Conservation (phyloP, 495 filamentous ascomycete genomes). For the Aspergillus avenaceus region DNA sequence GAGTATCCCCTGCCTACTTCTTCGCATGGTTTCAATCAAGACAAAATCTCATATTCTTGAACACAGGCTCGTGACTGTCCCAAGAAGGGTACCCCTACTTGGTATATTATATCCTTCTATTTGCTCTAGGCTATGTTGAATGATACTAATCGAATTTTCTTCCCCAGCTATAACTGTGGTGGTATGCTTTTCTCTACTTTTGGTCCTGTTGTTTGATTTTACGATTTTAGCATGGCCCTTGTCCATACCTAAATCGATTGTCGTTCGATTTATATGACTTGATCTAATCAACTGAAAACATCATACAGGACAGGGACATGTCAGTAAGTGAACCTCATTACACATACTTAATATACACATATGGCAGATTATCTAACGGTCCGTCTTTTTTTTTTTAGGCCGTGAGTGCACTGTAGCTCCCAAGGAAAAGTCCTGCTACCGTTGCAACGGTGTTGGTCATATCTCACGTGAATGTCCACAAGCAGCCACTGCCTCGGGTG, state of each 20-base stretch:
- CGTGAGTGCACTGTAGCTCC: slow-evolving; percentile 86
- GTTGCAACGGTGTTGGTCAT: slow-evolving; percentile 83
- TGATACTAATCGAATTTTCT: slow-evolving; percentile 15
- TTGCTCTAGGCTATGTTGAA: not conserved
- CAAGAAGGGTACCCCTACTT: slow-evolving; percentile 87
- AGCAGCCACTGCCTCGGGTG: slow-evolving; percentile 47
- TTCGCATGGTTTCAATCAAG: not conserved
- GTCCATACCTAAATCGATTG: not conserved
- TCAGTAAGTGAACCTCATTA: slow-evolving; percentile 57
- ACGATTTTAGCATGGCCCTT: not conserved
- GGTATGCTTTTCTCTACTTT: slow-evolving; percentile 42
- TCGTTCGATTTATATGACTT: not conserved
- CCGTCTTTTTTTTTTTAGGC: slow-evolving; percentile 39
- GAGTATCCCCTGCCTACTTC: not conserved
- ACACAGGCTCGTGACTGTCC: slow-evolving; percentile 87
- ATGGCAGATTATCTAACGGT: slow-evolving; percentile 5
- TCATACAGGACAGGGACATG: slow-evolving; percentile 69
- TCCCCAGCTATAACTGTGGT: slow-evolving; percentile 79
- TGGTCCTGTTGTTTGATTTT: slow-evolving; percentile 10
- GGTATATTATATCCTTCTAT: slow-evolving; percentile 44
- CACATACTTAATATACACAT: not conserved
- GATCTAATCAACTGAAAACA: slow-evolving; percentile 6
- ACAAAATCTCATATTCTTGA: slow-evolving; percentile 19
- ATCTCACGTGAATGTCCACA: slow-evolving; percentile 88
- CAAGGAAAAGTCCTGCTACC: slow-evolving; percentile 97